Percentiles rank a stretch among this genome's conserved stretches.
Evolutionary conservation across 2,329 filamentous ascomycete genomes (phyloP).

Genomic region (Trichoderma guizhouense): DNA sequence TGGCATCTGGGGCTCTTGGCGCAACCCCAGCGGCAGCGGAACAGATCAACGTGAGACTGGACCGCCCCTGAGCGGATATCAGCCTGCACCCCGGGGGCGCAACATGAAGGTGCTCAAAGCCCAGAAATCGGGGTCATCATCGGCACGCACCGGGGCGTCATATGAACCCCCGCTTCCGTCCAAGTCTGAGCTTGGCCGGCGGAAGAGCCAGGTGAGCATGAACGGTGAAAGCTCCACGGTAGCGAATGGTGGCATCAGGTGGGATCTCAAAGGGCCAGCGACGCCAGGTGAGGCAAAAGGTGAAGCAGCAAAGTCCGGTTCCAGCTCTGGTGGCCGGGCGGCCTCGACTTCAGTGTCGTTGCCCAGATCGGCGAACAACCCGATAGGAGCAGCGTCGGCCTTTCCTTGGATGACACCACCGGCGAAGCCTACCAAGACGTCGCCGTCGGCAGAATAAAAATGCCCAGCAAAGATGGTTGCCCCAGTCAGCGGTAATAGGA

Average conservation of each 20-base stretch:
- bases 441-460: constrained; percentile 29
- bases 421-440: constrained; percentile 35
- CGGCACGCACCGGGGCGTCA: constrained; percentile 47
- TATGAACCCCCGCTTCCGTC: constrained; percentile 50
- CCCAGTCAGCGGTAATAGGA: neutral
- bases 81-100: constrained; percentile 62
- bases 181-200: constrained; percentile 49
- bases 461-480: neutral
- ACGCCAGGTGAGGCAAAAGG: neutral
- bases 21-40: constrained; percentile 51
- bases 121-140: constrained; percentile 59
- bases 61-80: constrained; percentile 61
- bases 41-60: constrained; percentile 52
- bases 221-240: constrained; percentile 26
- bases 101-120: constrained; percentile 91
- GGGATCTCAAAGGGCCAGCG: constrained; percentile 50
- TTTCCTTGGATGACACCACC: constrained; percentile 83
- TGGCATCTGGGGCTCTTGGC: constrained; percentile 70
- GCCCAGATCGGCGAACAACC: constrained; percentile 65
- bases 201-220: constrained; percentile 49
- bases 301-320: constrained; percentile 1
- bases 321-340: constrained; percentile 29
- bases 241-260: constrained; percentile 37
- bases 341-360: constrained; percentile 32
- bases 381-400: constrained; percentile 85